Evolutionary conservation across 768 basidiomycete species (phyloP), one percentile per base, ranked within the genome.

Genomic region (Podaxis pistillaris): DNA sequence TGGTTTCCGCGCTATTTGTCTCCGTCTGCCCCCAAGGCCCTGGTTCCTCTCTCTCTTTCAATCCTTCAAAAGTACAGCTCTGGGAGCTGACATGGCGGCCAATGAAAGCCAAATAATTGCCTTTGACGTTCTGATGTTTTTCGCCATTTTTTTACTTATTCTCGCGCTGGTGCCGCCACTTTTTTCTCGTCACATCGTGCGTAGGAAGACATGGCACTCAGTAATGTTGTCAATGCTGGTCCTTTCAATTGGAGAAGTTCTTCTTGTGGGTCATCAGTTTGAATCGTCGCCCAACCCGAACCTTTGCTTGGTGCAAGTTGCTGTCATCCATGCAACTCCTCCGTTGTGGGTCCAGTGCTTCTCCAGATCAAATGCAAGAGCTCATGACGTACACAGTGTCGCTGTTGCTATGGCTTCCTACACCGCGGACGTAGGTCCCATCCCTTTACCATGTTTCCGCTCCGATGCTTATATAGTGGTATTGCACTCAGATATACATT

Each of bases 131-230:
- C 36, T 62, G 30, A 47, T 62, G 53, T 55, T 62, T 47, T 30
- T 62, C 15, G 52, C 60, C 15, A 62, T 62, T 19, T 19, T 55
- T 26, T 36, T 62, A 19, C 44, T 62, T n/a, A 22, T 55, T 33
- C 41, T 62, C 15, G 53, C 60, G 40, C 52, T 62, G 53, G 60
- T 62, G 0, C 60, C 60, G 28, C 60, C 60, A 15, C 12, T 55
- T 15, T 36, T 62, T 17, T 62, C 60, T 55, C 60, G 52, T 15
- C 15, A 55, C 28, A 33, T 55, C 4, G 46, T 55, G 28, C 60
- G 60, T 13, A 54, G 60, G 53, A 62, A 62, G 60, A 62, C 60
- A 19, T 62, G 60, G 60, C 41, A 62, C 38, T 54, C 52, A 13
- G 1, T 62, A n/a, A 54, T 62, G 53, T 12, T 62, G 13, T 55